These are phyloP conservation scores for Lactarius hengduanensis DNA, from an alignment of 768 basidiomycete genomes.

Conservation along the genomic window DNA sequence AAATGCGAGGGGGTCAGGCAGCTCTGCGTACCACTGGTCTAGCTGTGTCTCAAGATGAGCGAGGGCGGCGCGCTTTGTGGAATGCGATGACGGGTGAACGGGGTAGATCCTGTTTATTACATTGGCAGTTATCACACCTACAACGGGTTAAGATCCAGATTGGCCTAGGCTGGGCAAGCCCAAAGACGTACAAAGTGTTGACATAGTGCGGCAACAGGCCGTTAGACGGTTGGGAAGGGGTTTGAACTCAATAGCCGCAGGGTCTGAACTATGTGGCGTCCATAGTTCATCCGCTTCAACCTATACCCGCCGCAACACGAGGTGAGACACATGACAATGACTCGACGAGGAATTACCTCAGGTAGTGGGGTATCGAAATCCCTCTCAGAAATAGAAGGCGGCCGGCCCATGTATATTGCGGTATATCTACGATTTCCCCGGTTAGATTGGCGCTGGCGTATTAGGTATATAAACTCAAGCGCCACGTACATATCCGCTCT, in stretches of 20 bases:
- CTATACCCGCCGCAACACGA: conserved; percentile 37
- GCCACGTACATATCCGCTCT: conserved; percentile 61
- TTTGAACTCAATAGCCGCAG: conserved; percentile 42
- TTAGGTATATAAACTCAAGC: conserved; percentile 11
- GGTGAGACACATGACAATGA: neutral
- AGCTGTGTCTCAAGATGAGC: conserved; percentile 60
- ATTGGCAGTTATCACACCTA: conserved; percentile 65
- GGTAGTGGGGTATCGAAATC: conserved; percentile 71
- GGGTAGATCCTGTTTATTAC: conserved; percentile 72
- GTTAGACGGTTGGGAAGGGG: conserved; percentile 51
- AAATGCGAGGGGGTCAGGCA: conserved; percentile 63
- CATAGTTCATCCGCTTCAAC: conserved; percentile 57
- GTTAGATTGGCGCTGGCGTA: conserved; percentile 9
- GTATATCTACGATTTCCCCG: conserved; percentile 48
- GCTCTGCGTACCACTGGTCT: conserved; percentile 70
- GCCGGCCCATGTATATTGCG: conserved; percentile 75
- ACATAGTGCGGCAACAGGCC: conserved; percentile 54
- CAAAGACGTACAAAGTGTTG: conserved; percentile 53
- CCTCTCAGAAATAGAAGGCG: conserved; percentile 61
- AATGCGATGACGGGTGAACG: conserved; percentile 49
- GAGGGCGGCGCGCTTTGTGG: conserved; percentile 49
- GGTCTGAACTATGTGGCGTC: conserved; percentile 43
- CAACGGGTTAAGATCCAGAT: conserved; percentile 11
- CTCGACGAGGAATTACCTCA: conserved; percentile 34
- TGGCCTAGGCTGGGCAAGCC: neutral